phyloP scores from a whole-genome alignment of 1,139 yeast genomes.

The Saccharomyces hybrid region DNA sequence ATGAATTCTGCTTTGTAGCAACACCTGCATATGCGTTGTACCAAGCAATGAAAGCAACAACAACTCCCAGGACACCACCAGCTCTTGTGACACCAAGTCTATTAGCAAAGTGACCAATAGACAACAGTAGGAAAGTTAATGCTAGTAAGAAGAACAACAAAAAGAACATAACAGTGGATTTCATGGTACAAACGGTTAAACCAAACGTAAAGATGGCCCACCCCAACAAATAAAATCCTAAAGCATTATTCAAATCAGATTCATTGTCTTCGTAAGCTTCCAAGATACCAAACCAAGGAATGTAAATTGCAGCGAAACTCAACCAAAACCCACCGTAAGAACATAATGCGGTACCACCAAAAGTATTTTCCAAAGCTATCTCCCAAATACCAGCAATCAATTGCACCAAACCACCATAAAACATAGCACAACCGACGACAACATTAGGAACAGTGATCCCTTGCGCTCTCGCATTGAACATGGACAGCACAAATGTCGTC shows the following conservation, averaged over 20 bases:
- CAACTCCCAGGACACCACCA: constrained; percentile 74
- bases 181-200: constrained; percentile 57
- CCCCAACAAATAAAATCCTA: constrained; percentile 68
- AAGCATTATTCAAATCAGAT: constrained; percentile 42
- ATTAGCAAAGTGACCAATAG: constrained; percentile 41
- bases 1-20: constrained; percentile 63
- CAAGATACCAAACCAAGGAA: constrained; percentile 65
- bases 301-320: constrained; percentile 61
- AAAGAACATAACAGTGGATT: constrained; percentile 75
- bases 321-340: constrained; percentile 91
- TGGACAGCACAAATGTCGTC: constrained; percentile 72
- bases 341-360: constrained; percentile 80
- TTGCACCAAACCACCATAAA: constrained; percentile 69
- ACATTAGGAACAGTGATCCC: constrained; percentile 43
- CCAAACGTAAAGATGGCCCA: constrained; percentile 78
- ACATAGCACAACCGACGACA: constrained; percentile 55
- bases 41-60: constrained; percentile 77
- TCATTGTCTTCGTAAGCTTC: constrained; percentile 43
- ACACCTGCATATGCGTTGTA: constrained; percentile 90
- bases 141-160: constrained; percentile 54
- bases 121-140: constrained; percentile 52
- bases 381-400: constrained; percentile 71
- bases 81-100: constrained; percentile 42
- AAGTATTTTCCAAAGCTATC: constrained; percentile 69
- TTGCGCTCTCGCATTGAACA: constrained; percentile 57